These are phyloP conservation scores for Eurotiales sp. DNA, from an alignment of 2,329 filamentous ascomycete species.

Conservation along the genomic window DNA sequence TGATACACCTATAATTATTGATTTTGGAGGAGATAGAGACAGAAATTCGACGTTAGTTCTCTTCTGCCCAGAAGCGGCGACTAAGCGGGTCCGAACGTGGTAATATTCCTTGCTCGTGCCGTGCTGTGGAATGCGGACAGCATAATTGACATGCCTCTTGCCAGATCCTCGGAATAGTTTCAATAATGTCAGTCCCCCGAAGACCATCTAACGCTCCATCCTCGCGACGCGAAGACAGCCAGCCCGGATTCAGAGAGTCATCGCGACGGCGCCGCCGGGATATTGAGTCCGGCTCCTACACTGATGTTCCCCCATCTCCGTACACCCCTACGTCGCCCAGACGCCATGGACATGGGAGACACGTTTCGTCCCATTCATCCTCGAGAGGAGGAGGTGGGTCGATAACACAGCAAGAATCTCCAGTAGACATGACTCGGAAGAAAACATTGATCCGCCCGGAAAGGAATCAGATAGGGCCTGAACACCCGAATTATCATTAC, in stretches of 20 bases:
- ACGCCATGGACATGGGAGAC: constrained; percentile 8
- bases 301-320: constrained; percentile 31
- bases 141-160: constrained; percentile 11
- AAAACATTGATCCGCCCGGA: constrained; percentile 87
- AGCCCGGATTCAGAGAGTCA: constrained; percentile 64
- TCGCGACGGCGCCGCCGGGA: constrained; percentile 67
- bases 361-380: constrained; percentile 14
- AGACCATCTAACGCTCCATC: constrained; percentile 62
- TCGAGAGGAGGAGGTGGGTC: constrained; percentile 1
- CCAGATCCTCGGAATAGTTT: constrained; percentile 12
- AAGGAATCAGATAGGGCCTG: constrained; percentile 74
- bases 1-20: neutral
- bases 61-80: neutral
- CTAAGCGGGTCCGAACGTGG: constrained; percentile 4
- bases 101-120: constrained; percentile 4
- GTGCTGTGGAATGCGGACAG: constrained; percentile 15
- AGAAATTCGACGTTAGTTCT: neutral
- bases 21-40: neutral
- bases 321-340: constrained; percentile 37
- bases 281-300: constrained; percentile 60
- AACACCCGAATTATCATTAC: constrained; percentile 95
- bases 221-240: constrained; percentile 52
- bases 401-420: neutral
- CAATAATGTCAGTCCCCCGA: constrained; percentile 50
- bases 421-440: constrained; percentile 56